Evolutionary conservation across 2,329 filamentous ascomycete genomes (phyloP), one percentile per base, ranked within the genome.

Genomic region (Ceratocystis huliohia): DNA sequence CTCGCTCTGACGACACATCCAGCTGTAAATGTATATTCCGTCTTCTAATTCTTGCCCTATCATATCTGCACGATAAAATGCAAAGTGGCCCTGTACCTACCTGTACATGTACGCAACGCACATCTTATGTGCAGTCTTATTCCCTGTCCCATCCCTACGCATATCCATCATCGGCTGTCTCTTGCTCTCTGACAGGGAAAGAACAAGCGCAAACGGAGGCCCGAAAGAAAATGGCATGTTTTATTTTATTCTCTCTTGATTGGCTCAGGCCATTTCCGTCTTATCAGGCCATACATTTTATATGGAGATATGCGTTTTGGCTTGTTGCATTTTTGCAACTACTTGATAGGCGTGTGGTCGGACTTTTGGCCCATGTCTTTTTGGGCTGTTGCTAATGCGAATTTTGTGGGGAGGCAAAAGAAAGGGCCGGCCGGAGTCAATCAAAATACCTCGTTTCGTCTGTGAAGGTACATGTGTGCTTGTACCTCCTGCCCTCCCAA

Each of bases 171-270:
- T 28, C 53, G 10, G 8, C n/a, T 7, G 48, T 53, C 48, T 22
- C 48, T 13, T 22, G n/a, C 22, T 15, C 28, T 33, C 22, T 15
- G 25, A 5, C 53, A 57, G 53, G 53, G 53, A 57, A 57, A 57
- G 53, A 33, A 17, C 53, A 57, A 57, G 53, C 53, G 53, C 53
- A 57, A 57, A 57, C 53, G 53, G 53, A 57, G 53, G 53, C 53
- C 53, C 22, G 22, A 28, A 17, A 30, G 17, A 57, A 33, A 57
- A 57, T 57, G 22, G 53, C 53, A 57, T 57, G 53, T 57, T 57
- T 57, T 57, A 25, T 33, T n/a, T 57, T 57, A 8, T 57, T 57
- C 30, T 33, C 53, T 57, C 25, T 57, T 57, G 25, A 57, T 57
- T 57, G 53, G 53, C 53, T 33, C 53, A 57, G 22, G 28, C 53